These are phyloP conservation scores for Nothophaeocryptopus gaeumannii DNA, from an alignment of 2,329 filamentous ascomycete genomes.

Conservation along the genomic window DNA sequence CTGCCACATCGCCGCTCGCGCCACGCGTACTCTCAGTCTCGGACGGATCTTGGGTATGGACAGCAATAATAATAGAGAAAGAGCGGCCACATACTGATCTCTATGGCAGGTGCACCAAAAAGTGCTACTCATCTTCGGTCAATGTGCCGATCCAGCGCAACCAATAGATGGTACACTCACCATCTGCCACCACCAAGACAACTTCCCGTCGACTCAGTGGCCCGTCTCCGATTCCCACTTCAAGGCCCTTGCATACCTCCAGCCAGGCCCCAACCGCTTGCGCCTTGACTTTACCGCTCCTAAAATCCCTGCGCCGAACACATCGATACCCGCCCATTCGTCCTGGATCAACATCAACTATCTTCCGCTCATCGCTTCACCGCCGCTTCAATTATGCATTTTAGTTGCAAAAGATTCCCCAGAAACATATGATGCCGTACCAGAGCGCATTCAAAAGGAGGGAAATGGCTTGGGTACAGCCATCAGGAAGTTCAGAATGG, in stretches of 20 bases:
- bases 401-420: slow-evolving; percentile 84
- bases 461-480: slow-evolving; percentile 79
- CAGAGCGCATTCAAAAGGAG: slow-evolving; percentile 71
- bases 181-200: slow-evolving; percentile 78
- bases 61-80: slow-evolving; percentile 1
- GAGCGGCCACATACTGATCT: slow-evolving; percentile 10
- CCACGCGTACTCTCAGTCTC: slow-evolving; percentile 75
- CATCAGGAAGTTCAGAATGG: slow-evolving; percentile 87
- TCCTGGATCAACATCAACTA: slow-evolving; percentile 83
- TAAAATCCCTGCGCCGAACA: slow-evolving; percentile 68
- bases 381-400: slow-evolving; percentile 86
- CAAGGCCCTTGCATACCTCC: slow-evolving; percentile 86
- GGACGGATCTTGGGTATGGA: slow-evolving; percentile 76
- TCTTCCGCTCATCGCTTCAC: slow-evolving; percentile 71
- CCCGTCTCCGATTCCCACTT: slow-evolving; percentile 87
- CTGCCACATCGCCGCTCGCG: slow-evolving; percentile 68
- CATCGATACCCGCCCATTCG: slow-evolving; percentile 68
- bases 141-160: slow-evolving; percentile 71
- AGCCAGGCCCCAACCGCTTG: slow-evolving; percentile 82
- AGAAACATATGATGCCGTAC: slow-evolving; percentile 77
- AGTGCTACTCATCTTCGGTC: slow-evolving; percentile 75
- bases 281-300: slow-evolving; percentile 82
- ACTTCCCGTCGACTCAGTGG: slow-evolving; percentile 79
- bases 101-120: slow-evolving; percentile 78
- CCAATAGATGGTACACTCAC: slow-evolving; percentile 75